Evolutionary conservation across 164 flowering plant species (phyloP).

Genomic region (Tetracentron sinense): DNA sequence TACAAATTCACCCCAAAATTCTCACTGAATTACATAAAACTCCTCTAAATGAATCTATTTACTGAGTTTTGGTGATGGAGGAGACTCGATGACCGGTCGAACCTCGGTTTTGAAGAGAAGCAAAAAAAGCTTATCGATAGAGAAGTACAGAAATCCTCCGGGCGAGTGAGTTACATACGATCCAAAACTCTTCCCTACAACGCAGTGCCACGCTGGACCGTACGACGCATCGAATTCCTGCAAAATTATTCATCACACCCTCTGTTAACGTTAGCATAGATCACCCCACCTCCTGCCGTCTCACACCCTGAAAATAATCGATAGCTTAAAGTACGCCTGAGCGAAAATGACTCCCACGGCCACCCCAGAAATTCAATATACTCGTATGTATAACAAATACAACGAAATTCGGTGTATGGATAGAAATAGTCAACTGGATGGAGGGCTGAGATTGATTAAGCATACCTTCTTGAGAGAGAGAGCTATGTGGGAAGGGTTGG

Average conservation of each 20-base stretch:
- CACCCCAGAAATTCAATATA: too few species aligned
- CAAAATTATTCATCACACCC: not conserved
- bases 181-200: constrained; percentile 19
- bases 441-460: not conserved
- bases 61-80: too few species aligned
- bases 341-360: too few species aligned
- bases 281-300: too few species aligned
- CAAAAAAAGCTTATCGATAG: constrained; percentile 5
- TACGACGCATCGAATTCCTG: constrained; percentile 17
- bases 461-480: constrained; percentile 28
- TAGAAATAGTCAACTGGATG: too few species aligned
- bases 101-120: constrained; percentile 19
- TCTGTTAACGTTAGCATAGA: not conserved
- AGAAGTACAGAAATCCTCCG: constrained; percentile 17
- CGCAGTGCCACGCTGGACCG: constrained; percentile 18
- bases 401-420: too few species aligned
- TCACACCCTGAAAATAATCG: too few species aligned
- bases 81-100: constrained; percentile 1
- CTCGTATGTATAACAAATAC: too few species aligned
- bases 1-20: too few species aligned
- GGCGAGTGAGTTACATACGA: constrained; percentile 18
- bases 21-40: too few species aligned
- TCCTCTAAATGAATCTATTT: too few species aligned
- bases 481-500: constrained; percentile 22
- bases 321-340: too few species aligned